phyloP scores from a whole-genome alignment of 768 basidiomycete species.

The Phlebiopsis flavidoalba region DNA sequence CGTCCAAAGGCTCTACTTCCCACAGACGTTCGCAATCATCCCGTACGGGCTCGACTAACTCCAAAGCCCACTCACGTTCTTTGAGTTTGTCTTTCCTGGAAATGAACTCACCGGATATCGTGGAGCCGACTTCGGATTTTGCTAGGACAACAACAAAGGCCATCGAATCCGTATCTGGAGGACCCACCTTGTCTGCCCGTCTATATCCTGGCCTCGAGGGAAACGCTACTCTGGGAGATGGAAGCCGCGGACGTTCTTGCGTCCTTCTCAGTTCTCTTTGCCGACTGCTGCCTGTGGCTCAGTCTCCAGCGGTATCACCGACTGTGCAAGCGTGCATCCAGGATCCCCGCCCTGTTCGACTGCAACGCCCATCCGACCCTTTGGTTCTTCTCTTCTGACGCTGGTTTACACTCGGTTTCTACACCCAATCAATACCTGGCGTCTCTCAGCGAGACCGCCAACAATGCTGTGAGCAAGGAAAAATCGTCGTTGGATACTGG shows the following conservation, averaged over 20 bases:
- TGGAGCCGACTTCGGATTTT: neutral
- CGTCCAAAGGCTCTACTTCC: neutral
- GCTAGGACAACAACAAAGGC: neutral
- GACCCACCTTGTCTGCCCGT: neutral
- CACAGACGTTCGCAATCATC: neutral
- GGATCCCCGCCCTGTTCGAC: constrained; percentile 15
- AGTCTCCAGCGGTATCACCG: constrained; percentile 10
- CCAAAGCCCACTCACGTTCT: constrained; percentile 15
- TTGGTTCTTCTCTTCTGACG: neutral
- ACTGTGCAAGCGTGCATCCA: constrained; percentile 17
- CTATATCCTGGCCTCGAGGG: neutral
- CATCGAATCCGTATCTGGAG: neutral
- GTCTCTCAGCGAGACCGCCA: neutral
- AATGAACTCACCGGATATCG: constrained; percentile 6
- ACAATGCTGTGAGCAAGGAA: neutral
- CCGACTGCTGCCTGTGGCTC: neutral
- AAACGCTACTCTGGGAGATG: neutral
- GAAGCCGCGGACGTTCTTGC: neutral
- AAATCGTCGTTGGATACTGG: neutral
- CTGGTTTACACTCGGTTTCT: neutral
- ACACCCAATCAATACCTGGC: neutral
- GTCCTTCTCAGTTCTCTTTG: neutral
- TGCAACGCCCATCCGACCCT: neutral
- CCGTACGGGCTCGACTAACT: neutral
- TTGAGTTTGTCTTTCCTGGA: constrained; percentile 17